Base-by-base conservation (phyloP, 352 stramenopile genomes). In the Phytopythium delawarense region DNA sequence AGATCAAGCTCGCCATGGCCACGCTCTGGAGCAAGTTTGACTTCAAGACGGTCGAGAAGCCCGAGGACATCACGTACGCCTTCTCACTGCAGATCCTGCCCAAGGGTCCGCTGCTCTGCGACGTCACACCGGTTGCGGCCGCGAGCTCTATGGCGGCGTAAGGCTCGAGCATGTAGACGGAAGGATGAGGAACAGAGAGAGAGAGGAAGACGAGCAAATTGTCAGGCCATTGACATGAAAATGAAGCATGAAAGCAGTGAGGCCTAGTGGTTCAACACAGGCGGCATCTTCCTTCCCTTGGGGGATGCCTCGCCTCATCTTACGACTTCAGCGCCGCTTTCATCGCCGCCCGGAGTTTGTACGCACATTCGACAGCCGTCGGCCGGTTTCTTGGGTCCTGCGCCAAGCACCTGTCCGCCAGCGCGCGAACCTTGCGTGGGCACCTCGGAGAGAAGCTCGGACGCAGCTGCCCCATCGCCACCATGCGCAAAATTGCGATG, bases 1-100 rank as follows among this genome's bases (percentile, higher is more conserved):
- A 89, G 67, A 82, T 89, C 61, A 89, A 87, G 64, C 62, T 86
- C 30, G 65, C 76, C 15, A 57, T 89, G 61, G 77, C 75, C 9
- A 72, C 75, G 15, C 56, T 87, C 1, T 70, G 77, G 44, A 78
- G 73, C 57, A 75, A 79, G 44, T 87, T 79, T 37, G 69, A 79
- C 40, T 59, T 89, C 25, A 68, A 66, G 58, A 84, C 67, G 0
- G 64, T 86, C 2, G 62, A 85, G 58, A 64, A 81, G 25, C 75
- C 74, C 32, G 69, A 63, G 65, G 62, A 61, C 11, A 58, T 84
- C 57, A 84, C 74, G 58, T 89, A 86, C 62, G 71, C 71, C 35
- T 68, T 84, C 49, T 73, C 77, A 25, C 57, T 87, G 32, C 78
- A 72, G 25, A 74, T 69, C 12, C 72, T 73, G 0, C 66, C 84